Evolutionary conservation across 75 land plant species (phyloP).

Genomic region (Gnetum montanum): DNA sequence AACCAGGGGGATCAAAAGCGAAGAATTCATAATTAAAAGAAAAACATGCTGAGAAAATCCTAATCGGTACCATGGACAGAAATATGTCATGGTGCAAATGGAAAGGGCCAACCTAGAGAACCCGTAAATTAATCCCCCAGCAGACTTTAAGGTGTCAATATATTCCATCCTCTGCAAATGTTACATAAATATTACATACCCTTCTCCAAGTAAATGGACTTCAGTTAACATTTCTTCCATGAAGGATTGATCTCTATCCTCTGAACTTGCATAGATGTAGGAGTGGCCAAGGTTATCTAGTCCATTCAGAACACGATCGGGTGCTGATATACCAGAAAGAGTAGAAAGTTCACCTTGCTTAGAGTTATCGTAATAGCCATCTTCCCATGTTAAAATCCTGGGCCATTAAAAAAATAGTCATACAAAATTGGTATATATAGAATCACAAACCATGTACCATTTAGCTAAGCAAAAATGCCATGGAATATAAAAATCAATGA

Average conservation of each 20-base stretch:
- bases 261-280: not conserved
- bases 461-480: not conserved
- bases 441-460: not conserved
- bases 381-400: conserved; percentile 51
- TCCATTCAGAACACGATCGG: not conserved
- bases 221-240: conserved; percentile 34
- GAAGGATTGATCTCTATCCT: conserved; percentile 19
- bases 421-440: not conserved
- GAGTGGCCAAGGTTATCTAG: not conserved
- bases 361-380: conserved; percentile 28
- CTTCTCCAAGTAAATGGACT: conserved; percentile 57
- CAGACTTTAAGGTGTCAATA: no score
- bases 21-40: no score
- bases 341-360: not conserved
- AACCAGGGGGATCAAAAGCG: no score
- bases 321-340: not conserved
- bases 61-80: no score
- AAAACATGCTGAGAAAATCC: no score
- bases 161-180: no score
- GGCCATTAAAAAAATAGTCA: not conserved
- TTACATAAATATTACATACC: no score
- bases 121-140: no score
- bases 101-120: no score
- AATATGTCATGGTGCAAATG: no score
- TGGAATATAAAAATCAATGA: not conserved